phyloP scores from a whole-genome alignment of 1,284 basidiomycete species.

The Meripilus lineatus region DNA sequence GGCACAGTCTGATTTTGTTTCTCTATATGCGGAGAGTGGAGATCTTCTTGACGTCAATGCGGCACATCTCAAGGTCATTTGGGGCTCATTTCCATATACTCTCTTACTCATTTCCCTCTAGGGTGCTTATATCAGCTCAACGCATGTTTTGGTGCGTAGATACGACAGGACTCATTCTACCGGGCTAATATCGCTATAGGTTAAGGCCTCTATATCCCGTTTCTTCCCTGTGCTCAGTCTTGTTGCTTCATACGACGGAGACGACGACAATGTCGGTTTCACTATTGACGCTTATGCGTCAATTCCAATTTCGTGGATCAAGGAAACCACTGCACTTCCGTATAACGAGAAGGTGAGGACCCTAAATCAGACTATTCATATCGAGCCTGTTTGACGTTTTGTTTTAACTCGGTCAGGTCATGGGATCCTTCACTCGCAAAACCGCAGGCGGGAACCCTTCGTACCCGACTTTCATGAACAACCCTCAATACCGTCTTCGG shows the following conservation, averaged over 20 bases:
- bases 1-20: conserved; percentile 63
- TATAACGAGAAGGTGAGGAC: conserved; percentile 40
- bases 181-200: too few relatives aligned
- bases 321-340: conserved; percentile 31
- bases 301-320: conserved; percentile 45
- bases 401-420: conserved; percentile 53
- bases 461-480: conserved; percentile 79
- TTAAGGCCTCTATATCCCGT: conserved; percentile 31
- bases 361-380: conserved; percentile 9
- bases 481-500: conserved; percentile 81
- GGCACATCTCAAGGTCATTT: conserved; percentile 18
- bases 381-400: too few relatives aligned
- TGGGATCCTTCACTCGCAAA: conserved; percentile 60
- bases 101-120: conserved; percentile 19
- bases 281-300: conserved; percentile 56
- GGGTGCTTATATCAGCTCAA: conserved; percentile 77
- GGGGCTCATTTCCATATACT: neutral
- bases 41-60: conserved; percentile 9
- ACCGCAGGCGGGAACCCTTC: conserved; percentile 83
- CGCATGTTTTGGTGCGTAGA: conserved; percentile 67
- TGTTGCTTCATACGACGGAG: conserved; percentile 64
- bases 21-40: conserved; percentile 58
- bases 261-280: conserved; percentile 55
- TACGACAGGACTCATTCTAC: too few relatives aligned
- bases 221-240: conserved; percentile 44